Conservation (phyloP, 1,139 yeast species). For the Candida freyschussii region DNA sequence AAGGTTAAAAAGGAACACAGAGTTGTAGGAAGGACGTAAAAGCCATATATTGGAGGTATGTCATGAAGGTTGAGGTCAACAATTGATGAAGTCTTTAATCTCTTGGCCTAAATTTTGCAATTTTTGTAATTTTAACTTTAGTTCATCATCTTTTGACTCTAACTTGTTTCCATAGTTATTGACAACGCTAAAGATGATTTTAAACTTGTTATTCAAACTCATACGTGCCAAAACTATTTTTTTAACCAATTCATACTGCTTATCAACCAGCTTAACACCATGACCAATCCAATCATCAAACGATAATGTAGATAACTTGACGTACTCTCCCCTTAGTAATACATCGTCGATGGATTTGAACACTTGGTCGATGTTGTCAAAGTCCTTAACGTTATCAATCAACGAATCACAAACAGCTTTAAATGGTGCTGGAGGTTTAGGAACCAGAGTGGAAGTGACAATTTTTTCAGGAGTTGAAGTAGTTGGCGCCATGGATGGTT, state of each 20-base stretch:
- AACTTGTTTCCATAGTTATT: conserved; percentile 36
- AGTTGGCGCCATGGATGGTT: background rate
- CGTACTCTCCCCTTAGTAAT: conserved; percentile 21
- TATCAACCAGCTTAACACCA: conserved; percentile 30
- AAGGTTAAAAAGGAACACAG: background rate
- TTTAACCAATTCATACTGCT: conserved; percentile 31
- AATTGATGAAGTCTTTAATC: conserved; percentile 31
- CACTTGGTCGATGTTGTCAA: conserved; percentile 6
- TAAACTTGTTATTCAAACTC: conserved; percentile 35
- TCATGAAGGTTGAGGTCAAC: conserved; percentile 2
- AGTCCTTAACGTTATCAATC: conserved; percentile 6
- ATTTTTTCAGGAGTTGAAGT: background rate
- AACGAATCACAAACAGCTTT: conserved; percentile 6
- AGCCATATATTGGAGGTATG: too few species aligned
- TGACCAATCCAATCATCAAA: conserved; percentile 35
- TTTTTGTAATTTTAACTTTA: conserved; percentile 33
- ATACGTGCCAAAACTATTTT: conserved; percentile 34
- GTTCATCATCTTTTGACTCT: conserved; percentile 31
- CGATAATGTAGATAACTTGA: conserved; percentile 27
- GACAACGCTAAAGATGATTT: conserved; percentile 30
- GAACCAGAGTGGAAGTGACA: too few species aligned
- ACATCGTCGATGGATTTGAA: conserved; percentile 17
- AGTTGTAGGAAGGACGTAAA: too few species aligned
- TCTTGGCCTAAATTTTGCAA: conserved; percentile 37
- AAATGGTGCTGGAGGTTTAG: conserved; percentile 13